Evolutionary conservation across 257 asterid species (phyloP).

Genomic region (Oldenlandia corymbosa): DNA sequence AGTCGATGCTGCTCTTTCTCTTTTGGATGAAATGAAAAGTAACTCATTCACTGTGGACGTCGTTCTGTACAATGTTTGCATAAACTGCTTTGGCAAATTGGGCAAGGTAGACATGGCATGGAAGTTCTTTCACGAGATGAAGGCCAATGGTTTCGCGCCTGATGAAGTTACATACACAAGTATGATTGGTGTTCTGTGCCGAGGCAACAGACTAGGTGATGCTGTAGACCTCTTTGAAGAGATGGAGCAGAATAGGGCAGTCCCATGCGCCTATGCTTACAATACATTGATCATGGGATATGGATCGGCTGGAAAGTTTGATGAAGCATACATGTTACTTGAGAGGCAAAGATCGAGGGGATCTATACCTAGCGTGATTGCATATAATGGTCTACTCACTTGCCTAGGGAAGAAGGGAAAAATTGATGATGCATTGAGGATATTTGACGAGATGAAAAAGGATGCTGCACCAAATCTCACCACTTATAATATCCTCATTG

Average conservation of each 20-base stretch:
- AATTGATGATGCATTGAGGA: constrained; percentile 62
- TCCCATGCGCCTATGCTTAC: constrained; percentile 96
- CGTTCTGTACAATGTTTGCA: constrained; percentile 89
- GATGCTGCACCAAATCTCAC: constrained; percentile 84
- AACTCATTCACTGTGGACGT: constrained; percentile 68
- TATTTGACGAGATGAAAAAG: constrained; percentile 72
- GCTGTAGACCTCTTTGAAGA: constrained; percentile 83
- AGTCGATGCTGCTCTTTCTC: constrained; percentile 79
- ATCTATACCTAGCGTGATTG: constrained; percentile 82
- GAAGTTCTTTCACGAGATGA: constrained; percentile 93
- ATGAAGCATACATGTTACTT: constrained; percentile 70
- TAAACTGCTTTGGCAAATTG: constrained; percentile 83
- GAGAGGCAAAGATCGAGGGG: constrained; percentile 91
- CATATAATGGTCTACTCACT: constrained; percentile 75
- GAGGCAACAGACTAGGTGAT: constrained; percentile 54
- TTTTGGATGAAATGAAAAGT: constrained; percentile 85
- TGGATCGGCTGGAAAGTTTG: constrained; percentile 74
- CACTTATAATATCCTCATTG: constrained; percentile 76
- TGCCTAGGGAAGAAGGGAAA: constrained; percentile 76
- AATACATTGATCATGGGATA: constrained; percentile 97
- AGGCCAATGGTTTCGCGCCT: constrained; percentile 54
- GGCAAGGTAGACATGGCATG: constrained; percentile 94
- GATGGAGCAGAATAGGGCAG: constrained; percentile 62
- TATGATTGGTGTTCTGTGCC: constrained; percentile 90
- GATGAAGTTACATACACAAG: constrained; percentile 91